Evolutionary conservation across 306 rosid species (phyloP).

Genomic region (Canavalia ensiformis): DNA sequence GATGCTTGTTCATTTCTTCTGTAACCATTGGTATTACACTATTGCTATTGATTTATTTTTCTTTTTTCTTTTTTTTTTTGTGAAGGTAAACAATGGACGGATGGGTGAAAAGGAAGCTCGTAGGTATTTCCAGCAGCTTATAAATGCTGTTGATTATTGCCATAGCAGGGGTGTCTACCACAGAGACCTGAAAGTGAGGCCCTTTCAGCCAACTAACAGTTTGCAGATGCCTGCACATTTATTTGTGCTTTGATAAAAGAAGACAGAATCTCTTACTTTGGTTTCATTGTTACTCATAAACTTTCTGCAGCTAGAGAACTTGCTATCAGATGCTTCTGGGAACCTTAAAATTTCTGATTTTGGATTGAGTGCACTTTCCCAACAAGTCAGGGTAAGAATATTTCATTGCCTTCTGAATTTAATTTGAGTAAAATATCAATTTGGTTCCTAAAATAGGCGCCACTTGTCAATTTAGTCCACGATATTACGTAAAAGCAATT

Average conservation of each 20-base stretch:
- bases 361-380: constrained; percentile 87
- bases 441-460: background rate
- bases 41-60: no score
- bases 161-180: constrained; percentile 95
- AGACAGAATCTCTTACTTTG: background rate
- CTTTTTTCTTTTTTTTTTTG: background rate
- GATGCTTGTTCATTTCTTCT: constrained; percentile 4
- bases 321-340: constrained; percentile 75
- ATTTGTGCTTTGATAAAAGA: background rate
- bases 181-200: constrained; percentile 81
- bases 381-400: constrained; percentile 76
- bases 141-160: constrained; percentile 90
- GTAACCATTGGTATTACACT: background rate
- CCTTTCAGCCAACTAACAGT: background rate
- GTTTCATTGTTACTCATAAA: constrained; percentile 16
- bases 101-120: constrained; percentile 85
- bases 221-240: constrained; percentile 16
- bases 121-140: constrained; percentile 87
- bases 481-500: background rate
- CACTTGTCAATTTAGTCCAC: background rate
- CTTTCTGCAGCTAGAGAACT: constrained; percentile 84
- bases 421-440: constrained; percentile 24
- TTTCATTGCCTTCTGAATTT: constrained; percentile 36
- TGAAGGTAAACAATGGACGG: constrained; percentile 82
- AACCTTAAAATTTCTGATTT: constrained; percentile 90